Conservation (phyloP, 352 stramenopile genomes). For the Pythium vanterpoolii region DNA sequence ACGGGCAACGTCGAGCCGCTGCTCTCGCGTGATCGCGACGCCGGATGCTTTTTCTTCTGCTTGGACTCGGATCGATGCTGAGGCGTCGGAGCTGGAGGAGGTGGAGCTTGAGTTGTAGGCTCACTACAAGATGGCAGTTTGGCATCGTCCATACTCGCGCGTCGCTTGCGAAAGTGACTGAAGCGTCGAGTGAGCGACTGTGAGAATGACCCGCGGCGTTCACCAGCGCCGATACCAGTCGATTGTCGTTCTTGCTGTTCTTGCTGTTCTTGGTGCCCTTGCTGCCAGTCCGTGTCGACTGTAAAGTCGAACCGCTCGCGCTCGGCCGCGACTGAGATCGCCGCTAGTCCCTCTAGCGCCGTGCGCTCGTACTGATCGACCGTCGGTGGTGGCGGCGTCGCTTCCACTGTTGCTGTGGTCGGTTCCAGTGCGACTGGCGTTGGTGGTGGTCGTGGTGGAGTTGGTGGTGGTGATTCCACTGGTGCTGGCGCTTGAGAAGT, state of each 20-base stretch:
- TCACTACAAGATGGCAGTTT: not conserved
- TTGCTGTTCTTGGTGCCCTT: too few relatives aligned
- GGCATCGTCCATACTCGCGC: not conserved
- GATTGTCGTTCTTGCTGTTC: not conserved
- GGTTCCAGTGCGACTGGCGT: not conserved
- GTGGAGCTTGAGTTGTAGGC: not conserved
- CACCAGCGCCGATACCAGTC: not conserved
- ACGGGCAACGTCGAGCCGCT: constrained; percentile 3
- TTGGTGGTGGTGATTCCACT: not conserved
- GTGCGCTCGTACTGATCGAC: constrained; percentile 9
- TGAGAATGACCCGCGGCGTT: not conserved
- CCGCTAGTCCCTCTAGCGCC: constrained; percentile 19
- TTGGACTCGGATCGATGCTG: not conserved
- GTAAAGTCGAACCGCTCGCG: constrained; percentile 24
- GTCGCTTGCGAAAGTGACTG: constrained; percentile 13
- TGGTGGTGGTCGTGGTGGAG: too few relatives aligned
- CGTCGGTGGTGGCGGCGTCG: not conserved
- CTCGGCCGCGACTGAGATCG: constrained; percentile 24
- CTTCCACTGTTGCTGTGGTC: not conserved
- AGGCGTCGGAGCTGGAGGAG: not conserved
- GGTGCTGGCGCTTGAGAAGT: not conserved
- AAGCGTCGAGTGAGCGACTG: constrained; percentile 9
- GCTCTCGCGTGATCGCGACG: not conserved
- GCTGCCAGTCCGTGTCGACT: constrained; percentile 11
- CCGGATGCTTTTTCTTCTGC: not conserved